Evolutionary conservation across 768 basidiomycete genomes (phyloP).

Genomic region (Suillus luteus): DNA sequence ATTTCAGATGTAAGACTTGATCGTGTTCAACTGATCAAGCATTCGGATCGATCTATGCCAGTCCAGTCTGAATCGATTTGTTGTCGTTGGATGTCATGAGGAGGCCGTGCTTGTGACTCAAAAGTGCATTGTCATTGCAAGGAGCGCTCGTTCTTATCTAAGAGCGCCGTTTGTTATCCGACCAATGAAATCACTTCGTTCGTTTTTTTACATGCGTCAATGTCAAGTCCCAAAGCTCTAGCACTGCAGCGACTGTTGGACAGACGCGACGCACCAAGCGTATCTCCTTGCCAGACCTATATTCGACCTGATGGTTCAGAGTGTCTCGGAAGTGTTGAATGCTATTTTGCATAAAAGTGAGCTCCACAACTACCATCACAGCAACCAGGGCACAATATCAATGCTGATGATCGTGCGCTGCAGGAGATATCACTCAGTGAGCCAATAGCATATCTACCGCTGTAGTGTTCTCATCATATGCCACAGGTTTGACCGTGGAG

Average conservation of each 20-base stretch:
- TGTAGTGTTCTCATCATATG: conserved; percentile 4
- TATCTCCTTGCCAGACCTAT: not conserved
- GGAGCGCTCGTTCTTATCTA: not conserved
- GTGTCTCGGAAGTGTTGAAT: not conserved
- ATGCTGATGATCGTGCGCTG: conserved; percentile 11
- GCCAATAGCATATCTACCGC: conserved; percentile 14
- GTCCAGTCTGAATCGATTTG: no score
- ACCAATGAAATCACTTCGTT: not conserved
- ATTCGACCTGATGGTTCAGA: not conserved
- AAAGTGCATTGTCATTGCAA: no score
- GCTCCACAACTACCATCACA: not conserved
- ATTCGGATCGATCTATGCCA: no score
- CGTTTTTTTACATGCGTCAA: not conserved
- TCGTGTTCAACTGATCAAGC: not conserved
- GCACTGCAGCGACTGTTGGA: not conserved
- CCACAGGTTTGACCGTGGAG: conserved; percentile 66
- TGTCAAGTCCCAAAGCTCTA: no score
- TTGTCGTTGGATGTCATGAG: no score
- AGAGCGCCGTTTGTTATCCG: not conserved
- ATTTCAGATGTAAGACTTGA: not conserved
- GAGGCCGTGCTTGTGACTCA: no score
- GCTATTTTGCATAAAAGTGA: conserved; percentile 3
- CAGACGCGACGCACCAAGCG: not conserved
- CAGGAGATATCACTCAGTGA: conserved; percentile 33
- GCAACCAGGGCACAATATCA: not conserved